Conservation (phyloP, 768 basidiomycete genomes). For the Suillus decipiens region DNA sequence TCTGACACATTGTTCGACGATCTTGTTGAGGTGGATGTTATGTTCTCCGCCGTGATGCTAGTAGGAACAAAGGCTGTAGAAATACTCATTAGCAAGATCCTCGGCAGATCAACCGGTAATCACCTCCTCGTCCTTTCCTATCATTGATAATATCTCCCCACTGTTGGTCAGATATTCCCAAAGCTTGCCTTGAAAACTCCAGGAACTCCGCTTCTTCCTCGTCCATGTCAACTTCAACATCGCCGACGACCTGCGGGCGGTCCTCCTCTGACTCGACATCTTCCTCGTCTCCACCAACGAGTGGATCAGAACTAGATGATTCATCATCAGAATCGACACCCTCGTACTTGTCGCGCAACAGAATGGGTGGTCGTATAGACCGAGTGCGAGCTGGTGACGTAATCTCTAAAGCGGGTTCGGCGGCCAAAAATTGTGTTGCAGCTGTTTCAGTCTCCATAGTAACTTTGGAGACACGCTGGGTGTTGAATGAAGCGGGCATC, state of each 20-base stretch:
- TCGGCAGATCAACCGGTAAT: conserved; percentile 27
- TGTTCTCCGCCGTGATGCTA: conserved; percentile 16
- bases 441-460: conserved; percentile 45
- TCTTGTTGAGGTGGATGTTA: conserved; percentile 7
- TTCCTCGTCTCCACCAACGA: conserved; percentile 42
- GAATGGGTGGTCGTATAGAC: conserved; percentile 72
- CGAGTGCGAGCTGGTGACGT: conserved; percentile 33
- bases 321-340: conserved; percentile 94
- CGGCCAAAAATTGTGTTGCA: conserved; percentile 4
- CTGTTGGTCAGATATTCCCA: conserved; percentile 87
- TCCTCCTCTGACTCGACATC: conserved; percentile 75
- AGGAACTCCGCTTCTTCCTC: conserved; percentile 95
- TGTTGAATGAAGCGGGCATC: conserved; percentile 77
- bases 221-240: conserved; percentile 87
- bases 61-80: conserved; percentile 61
- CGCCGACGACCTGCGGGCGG: conserved; percentile 78
- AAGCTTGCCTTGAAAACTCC: conserved; percentile 88
- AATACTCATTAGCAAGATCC: not conserved
- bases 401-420: conserved; percentile 11
- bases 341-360: conserved; percentile 84
- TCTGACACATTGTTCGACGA: not conserved
- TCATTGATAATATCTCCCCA: conserved; percentile 88
- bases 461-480: conserved; percentile 61
- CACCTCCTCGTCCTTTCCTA: conserved; percentile 80
- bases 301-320: conserved; percentile 61